A percentile compares a stretch with the other conserved stretches of the same genome.
phyloP scores from a whole-genome alignment of 2,329 filamentous ascomycete species.

The Hypoxylon rubiginosum region DNA sequence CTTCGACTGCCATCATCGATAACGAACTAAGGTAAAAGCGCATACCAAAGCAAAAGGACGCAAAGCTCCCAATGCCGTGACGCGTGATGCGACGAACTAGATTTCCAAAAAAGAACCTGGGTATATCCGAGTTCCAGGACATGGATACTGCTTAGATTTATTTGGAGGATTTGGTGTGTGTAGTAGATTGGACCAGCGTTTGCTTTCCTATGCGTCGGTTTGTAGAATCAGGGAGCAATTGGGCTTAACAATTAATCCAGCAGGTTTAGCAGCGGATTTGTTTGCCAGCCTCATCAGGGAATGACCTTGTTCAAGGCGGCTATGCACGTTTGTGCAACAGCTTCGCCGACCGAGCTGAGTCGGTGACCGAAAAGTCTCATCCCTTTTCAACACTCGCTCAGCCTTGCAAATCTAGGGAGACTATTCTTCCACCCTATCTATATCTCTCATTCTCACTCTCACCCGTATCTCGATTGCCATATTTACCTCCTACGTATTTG shows the following conservation, averaged over 20 bases:
- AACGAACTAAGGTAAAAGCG: no score
- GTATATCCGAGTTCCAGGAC: no score
- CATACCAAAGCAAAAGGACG: no score
- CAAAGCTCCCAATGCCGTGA: no score
- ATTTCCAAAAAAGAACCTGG: not conserved
- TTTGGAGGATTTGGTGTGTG: slow-evolving; percentile 7
- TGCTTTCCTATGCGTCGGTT: not conserved
- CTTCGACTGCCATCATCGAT: no score
- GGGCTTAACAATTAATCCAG: slow-evolving; percentile 5
- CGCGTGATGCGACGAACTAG: not conserved
- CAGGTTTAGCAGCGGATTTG: not conserved
- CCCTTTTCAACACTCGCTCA: not conserved
- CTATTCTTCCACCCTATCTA: not conserved
- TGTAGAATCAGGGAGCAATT: not conserved
- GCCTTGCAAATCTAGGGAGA: not conserved
- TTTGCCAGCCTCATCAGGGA: slow-evolving; percentile 15
- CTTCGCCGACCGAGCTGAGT: not conserved
- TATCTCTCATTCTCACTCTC: not conserved
- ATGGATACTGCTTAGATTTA: no score
- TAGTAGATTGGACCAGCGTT: slow-evolving; percentile 5
- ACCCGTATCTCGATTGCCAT: not conserved
- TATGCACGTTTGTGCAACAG: slow-evolving; percentile 23
- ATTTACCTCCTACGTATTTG: not conserved
- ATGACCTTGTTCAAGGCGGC: slow-evolving; percentile 29
- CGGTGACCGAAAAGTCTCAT: not conserved